These are phyloP conservation scores for Simplicillium aogashimaense DNA, from an alignment of 2,329 filamentous ascomycete genomes.

Conservation along the genomic window DNA sequence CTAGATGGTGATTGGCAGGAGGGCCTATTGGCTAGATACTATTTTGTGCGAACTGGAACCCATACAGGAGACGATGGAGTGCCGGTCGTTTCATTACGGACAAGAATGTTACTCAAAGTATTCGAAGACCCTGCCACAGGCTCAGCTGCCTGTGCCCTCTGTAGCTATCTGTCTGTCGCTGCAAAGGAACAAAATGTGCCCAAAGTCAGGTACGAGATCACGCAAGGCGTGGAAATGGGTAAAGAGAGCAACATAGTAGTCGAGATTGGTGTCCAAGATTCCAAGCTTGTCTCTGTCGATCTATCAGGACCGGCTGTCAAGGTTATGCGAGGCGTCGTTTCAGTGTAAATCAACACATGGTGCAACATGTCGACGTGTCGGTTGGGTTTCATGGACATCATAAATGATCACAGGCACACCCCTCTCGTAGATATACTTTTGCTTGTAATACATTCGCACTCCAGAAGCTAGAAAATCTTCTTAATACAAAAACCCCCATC, in stretches of 20 bases:
- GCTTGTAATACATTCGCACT: no score
- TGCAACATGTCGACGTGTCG: background rate
- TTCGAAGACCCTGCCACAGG: slow-evolving; percentile 55
- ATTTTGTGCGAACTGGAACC: slow-evolving; percentile 39
- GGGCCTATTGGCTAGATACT: slow-evolving; percentile 46
- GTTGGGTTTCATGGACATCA: background rate
- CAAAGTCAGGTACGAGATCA: slow-evolving; percentile 37
- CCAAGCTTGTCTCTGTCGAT: slow-evolving; percentile 18
- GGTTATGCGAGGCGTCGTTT: slow-evolving; percentile 23
- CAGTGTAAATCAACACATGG: slow-evolving; percentile 9
- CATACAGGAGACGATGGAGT: slow-evolving; percentile 15
- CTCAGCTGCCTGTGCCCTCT: slow-evolving; percentile 49
- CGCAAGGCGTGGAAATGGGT: slow-evolving; percentile 61
- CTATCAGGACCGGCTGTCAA: slow-evolving; percentile 23
- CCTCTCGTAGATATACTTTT: no score
- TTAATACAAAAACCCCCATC: background rate
- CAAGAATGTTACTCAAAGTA: slow-evolving; percentile 47
- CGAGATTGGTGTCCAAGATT: slow-evolving; percentile 25
- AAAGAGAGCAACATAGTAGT: slow-evolving; percentile 42
- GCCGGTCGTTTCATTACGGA: slow-evolving; percentile 30
- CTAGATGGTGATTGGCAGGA: slow-evolving; percentile 46
- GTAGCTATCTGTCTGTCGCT: slow-evolving; percentile 40
- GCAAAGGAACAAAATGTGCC: slow-evolving; percentile 19
- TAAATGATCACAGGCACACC: no score
- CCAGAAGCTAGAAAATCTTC: background rate